A percentile compares a stretch with the other conserved stretches of the same genome.
These are phyloP conservation scores for Margaritispora aquatica DNA, from an alignment of 495 filamentous ascomycete genomes.

Conservation along the genomic window DNA sequence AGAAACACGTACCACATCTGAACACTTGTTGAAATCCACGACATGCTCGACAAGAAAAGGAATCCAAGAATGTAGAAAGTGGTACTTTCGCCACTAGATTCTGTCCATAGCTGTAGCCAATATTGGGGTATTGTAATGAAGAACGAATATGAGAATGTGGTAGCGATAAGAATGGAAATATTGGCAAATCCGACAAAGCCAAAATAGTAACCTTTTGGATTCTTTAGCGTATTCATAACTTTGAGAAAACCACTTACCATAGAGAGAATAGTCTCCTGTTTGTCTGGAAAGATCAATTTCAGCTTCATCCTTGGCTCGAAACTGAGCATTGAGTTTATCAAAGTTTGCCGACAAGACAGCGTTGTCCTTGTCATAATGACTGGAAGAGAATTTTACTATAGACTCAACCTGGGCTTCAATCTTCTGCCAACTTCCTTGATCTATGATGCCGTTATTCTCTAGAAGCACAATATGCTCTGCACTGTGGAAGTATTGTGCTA, in stretches of 20 bases:
- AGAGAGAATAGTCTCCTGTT: slow-evolving; percentile 50
- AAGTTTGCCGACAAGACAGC: background rate
- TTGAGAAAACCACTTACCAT: slow-evolving; percentile 27
- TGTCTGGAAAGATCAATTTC: slow-evolving; percentile 24
- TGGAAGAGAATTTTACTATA: slow-evolving; percentile 6
- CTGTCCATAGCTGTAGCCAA: slow-evolving; percentile 33
- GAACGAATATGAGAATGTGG: slow-evolving; percentile 27
- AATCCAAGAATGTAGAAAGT: slow-evolving; percentile 19
- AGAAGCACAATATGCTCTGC: slow-evolving; percentile 14
- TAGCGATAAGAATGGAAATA: slow-evolving; percentile 33
- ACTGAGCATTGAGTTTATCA: slow-evolving; percentile 1
- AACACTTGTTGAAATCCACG: slow-evolving; percentile 22
- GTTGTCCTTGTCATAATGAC: slow-evolving; percentile 1
- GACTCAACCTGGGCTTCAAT: background rate
- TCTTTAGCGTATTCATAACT: slow-evolving; percentile 9
- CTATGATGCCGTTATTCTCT: background rate
- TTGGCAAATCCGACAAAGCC: slow-evolving; percentile 42
- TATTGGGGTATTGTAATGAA: slow-evolving; percentile 23
- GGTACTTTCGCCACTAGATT: slow-evolving; percentile 15
- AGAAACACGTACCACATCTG: slow-evolving; percentile 18
- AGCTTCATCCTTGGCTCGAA: slow-evolving; percentile 13
- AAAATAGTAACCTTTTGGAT: slow-evolving; percentile 47
- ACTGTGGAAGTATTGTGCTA: slow-evolving; percentile 11
- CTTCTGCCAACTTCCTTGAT: slow-evolving; percentile 6
- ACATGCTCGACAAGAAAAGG: slow-evolving; percentile 37